phyloP scores from a whole-genome alignment of 2,329 filamentous ascomycete genomes.

The Diaporthe australafricana region DNA sequence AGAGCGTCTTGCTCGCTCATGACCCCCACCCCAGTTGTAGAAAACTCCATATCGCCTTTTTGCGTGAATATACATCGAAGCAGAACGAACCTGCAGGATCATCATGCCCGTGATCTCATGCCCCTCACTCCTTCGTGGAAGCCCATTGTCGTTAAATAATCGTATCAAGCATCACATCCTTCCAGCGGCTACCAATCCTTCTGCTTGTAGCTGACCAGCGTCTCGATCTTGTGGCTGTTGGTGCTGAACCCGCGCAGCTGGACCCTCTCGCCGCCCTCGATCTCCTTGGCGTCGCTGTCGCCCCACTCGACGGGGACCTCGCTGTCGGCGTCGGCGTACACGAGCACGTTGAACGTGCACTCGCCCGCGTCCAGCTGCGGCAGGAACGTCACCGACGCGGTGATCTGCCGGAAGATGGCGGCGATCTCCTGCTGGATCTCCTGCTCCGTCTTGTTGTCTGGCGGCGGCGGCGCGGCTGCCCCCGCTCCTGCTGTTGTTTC shows the following conservation, averaged over 20 bases:
- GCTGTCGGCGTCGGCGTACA: constrained; percentile 96
- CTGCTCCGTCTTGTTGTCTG: constrained; percentile 85
- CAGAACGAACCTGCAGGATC: background rate
- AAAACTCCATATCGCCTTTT: constrained; percentile 22
- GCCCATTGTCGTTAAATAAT: background rate
- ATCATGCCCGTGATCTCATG: background rate
- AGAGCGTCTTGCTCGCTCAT: background rate
- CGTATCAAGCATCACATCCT: background rate
- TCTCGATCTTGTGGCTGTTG: constrained; percentile 92
- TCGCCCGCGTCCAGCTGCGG: constrained; percentile 88
- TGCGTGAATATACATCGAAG: constrained; percentile 1
- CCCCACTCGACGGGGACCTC: constrained; percentile 99
- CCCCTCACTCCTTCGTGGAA: background rate
- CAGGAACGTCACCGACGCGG: constrained; percentile 95
- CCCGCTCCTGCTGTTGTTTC: constrained; percentile 6
- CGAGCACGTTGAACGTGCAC: constrained; percentile 98
- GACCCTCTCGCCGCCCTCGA: constrained; percentile 92
- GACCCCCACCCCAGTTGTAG: constrained; percentile 2
- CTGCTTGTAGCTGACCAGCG: constrained; percentile 83
- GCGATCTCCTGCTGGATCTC: constrained; percentile 98
- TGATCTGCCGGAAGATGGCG: constrained; percentile 97
- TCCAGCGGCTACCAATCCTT: constrained; percentile 35
- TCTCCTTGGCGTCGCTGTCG: constrained; percentile 97
- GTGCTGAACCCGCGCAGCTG: constrained; percentile 97
- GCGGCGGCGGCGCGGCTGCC: constrained; percentile 47